These are phyloP conservation scores for Akebia trifoliata DNA, from an alignment of 164 flowering plant genomes.

Conservation along the genomic window DNA sequence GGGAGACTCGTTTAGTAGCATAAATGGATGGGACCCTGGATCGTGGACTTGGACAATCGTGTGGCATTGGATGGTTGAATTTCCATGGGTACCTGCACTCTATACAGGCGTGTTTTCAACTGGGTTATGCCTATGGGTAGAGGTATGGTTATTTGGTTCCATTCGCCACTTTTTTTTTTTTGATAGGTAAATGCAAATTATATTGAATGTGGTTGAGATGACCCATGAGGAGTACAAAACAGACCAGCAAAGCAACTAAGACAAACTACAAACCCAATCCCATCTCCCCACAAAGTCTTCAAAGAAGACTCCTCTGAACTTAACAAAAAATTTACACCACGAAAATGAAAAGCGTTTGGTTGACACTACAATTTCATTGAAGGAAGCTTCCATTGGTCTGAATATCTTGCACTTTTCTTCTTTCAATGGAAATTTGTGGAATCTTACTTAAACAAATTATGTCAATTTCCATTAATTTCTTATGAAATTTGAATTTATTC, in stretches of 20 bases:
- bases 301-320: no score
- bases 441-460: not conserved
- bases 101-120: constrained; percentile 81
- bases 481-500: constrained; percentile 8
- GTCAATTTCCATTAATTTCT: not conserved
- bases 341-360: no score
- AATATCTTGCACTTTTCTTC: not conserved
- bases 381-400: not conserved
- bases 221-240: no score
- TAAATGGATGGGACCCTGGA: constrained; percentile 26
- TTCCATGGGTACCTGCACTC: constrained; percentile 88
- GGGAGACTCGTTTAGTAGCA: constrained; percentile 33
- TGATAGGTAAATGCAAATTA: no score
- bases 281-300: no score
- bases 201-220: no score
- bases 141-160: constrained; percentile 40
- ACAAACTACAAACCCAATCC: no score
- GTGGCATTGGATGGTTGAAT: constrained; percentile 40
- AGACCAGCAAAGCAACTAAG: no score
- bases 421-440: not conserved
- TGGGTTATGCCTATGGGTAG: constrained; percentile 76
- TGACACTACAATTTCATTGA: no score
- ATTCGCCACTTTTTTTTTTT: no score
- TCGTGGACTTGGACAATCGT: constrained; percentile 47
- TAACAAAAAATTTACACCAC: no score